Percentiles rank a stretch among this genome's conserved stretches.
Conservation (phyloP, 768 basidiomycete species). For the Collybiopsis confluens region DNA sequence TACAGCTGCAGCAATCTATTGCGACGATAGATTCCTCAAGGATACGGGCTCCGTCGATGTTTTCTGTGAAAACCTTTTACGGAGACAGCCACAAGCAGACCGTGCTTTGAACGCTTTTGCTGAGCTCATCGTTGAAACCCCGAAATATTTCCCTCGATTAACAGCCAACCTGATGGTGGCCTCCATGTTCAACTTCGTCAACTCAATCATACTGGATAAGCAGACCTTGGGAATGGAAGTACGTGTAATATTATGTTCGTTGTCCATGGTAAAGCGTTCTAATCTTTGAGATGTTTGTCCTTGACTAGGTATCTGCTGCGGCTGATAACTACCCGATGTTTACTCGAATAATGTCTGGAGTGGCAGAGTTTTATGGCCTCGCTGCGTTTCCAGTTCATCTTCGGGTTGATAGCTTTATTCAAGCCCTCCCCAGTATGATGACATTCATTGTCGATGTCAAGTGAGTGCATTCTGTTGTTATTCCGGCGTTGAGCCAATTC, state of each 20-base stretch:
- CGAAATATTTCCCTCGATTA: constrained; percentile 22
- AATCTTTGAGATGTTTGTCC: too few relatives aligned
- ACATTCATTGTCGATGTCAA: constrained; percentile 29
- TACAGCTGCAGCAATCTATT: constrained; percentile 31
- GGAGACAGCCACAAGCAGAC: constrained; percentile 22
- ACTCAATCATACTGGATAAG: constrained; percentile 27
- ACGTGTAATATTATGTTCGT: not conserved
- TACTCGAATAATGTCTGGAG: constrained; percentile 25
- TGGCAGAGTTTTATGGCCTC: constrained; percentile 28
- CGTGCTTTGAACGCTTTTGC: constrained; percentile 29
- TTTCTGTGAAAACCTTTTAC: constrained; percentile 29
- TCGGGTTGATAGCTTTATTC: constrained; percentile 28
- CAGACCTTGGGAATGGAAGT: constrained; percentile 26
- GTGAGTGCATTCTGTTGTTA: constrained; percentile 26
- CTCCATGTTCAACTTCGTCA: constrained; percentile 30
- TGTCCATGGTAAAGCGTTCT: too few relatives aligned
- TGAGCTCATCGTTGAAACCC: constrained; percentile 23
- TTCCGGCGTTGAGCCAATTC: too few relatives aligned
- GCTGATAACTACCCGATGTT: constrained; percentile 16
- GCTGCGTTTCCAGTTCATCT: constrained; percentile 30
- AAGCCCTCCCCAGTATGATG: constrained; percentile 32
- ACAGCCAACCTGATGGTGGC: constrained; percentile 31
- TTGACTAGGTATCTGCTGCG: constrained; percentile 8
- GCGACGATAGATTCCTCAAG: constrained; percentile 30
- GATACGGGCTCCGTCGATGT: constrained; percentile 21